Conservation (phyloP, 495 filamentous ascomycete species). For the Neurospora terricola region DNA sequence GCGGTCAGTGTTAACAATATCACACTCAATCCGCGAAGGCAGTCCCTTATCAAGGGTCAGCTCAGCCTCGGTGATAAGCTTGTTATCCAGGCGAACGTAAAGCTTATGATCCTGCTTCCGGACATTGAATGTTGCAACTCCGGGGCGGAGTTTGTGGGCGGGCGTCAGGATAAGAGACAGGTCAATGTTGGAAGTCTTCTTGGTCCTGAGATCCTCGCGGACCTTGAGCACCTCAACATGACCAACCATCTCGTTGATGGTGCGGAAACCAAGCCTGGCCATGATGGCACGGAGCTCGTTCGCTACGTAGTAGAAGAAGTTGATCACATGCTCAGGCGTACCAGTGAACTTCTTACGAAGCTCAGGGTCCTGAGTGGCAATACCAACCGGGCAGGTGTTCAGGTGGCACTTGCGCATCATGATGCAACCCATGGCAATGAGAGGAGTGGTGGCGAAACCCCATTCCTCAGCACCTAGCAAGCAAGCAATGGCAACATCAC, state of each 20-base stretch:
- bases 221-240: slow-evolving; percentile 80
- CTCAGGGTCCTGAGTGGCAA: slow-evolving; percentile 93
- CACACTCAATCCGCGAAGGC: slow-evolving; percentile 90
- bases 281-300: slow-evolving; percentile 98
- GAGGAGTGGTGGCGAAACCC: slow-evolving; percentile 93
- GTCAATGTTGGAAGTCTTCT: slow-evolving; percentile 91
- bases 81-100: slow-evolving; percentile 93
- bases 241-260: slow-evolving; percentile 97
- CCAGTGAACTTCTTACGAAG: slow-evolving; percentile 92
- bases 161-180: slow-evolving; percentile 93
- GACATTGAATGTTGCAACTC: slow-evolving; percentile 97
- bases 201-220: slow-evolving; percentile 76
- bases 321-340: slow-evolving; percentile 95
- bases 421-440: slow-evolving; percentile 97
- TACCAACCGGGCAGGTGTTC: slow-evolving; percentile 94
- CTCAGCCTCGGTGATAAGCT: slow-evolving; percentile 95
- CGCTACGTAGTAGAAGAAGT: slow-evolving; percentile 99
- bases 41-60: slow-evolving; percentile 93
- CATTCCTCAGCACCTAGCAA: slow-evolving; percentile 95
- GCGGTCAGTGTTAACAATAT: slow-evolving; percentile 97
- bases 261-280: slow-evolving; percentile 90
- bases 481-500: slow-evolving; percentile 94
- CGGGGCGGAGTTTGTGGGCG: slow-evolving; percentile 89
- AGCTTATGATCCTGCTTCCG: slow-evolving; percentile 96
- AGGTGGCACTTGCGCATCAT: slow-evolving; percentile 77